These are phyloP conservation scores for Avena sativa DNA, from an alignment of 176 grass and related monocot genomes.

Conservation along the genomic window DNA sequence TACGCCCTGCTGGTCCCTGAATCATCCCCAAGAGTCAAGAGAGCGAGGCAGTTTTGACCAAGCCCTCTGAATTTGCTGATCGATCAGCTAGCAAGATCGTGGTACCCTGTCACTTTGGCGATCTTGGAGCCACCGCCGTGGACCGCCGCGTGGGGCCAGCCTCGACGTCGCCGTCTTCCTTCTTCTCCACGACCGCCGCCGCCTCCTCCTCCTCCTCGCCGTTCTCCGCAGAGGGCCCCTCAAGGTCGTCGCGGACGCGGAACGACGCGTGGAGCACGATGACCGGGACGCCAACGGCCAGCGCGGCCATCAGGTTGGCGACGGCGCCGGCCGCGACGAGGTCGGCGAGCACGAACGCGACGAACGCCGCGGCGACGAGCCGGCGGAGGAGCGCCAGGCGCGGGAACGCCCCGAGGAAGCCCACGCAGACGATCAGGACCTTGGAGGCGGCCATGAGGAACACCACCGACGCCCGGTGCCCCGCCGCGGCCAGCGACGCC, in stretches of 20 bases:
- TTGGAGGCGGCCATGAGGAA: conserved; percentile 91
- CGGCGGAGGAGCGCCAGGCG: conserved; percentile 63
- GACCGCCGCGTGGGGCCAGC: conserved; percentile 48
- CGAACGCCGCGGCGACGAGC: conserved; percentile 56
- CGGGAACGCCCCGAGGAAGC: conserved; percentile 70
- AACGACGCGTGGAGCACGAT: conserved; percentile 72
- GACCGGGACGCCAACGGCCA: conserved; percentile 56
- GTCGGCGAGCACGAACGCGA: conserved; percentile 68
- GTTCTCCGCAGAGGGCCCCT: conserved; percentile 46
- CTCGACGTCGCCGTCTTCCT: conserved; percentile 70
- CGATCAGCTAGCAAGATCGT: conserved; percentile 18
- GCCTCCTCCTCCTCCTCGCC: conserved; percentile 28
- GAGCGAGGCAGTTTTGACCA: conserved; percentile 27
- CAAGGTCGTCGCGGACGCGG: conserved; percentile 73
- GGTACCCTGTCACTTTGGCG: conserved; percentile 41
- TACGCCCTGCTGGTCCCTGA: conserved; percentile 3
- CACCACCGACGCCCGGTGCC: conserved; percentile 66
- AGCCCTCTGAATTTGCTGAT: conserved; percentile 30
- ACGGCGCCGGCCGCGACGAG: conserved; percentile 56
- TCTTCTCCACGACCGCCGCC: conserved; percentile 67
- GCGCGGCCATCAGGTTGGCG: conserved; percentile 57
- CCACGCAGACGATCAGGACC: conserved; percentile 73
- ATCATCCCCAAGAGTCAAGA: conserved; percentile 14
- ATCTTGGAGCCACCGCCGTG: conserved; percentile 48
- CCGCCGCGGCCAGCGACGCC: conserved; percentile 60